Percentiles rank a stretch among this genome's conserved stretches.
Conservation (phyloP, 1,284 basidiomycete species). For the Thecaphora frezii region DNA sequence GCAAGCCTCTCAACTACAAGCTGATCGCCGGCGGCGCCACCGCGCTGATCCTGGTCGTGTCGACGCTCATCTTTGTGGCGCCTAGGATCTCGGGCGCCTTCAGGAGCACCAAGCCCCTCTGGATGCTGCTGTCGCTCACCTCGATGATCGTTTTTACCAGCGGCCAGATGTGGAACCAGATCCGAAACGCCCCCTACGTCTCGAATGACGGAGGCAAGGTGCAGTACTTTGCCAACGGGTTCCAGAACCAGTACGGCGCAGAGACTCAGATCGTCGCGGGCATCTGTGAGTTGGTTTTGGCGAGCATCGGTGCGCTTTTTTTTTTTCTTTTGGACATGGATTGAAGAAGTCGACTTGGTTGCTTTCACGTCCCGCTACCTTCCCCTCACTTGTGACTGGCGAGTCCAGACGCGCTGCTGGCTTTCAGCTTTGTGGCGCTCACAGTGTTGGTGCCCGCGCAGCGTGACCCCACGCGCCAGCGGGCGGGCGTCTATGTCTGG, state of each 20-base stretch:
- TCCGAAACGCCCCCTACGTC: constrained; percentile 77
- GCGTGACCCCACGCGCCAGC: constrained; percentile 72
- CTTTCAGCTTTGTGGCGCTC: constrained; percentile 79
- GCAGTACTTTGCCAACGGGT: constrained; percentile 83
- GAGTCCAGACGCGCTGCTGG: constrained; percentile 75
- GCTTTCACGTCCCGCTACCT: not conserved
- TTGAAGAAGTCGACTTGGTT: not conserved
- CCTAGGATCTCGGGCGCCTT: constrained; percentile 20
- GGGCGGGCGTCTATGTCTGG: constrained; percentile 87
- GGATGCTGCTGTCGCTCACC: constrained; percentile 36
- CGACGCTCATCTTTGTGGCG: constrained; percentile 20
- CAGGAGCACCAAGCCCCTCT: constrained; percentile 20
- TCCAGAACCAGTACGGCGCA: constrained; percentile 85
- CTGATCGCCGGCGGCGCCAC: constrained; percentile 20
- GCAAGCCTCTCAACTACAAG: constrained; percentile 35
- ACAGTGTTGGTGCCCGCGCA: constrained; percentile 79
- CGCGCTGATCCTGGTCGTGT: constrained; percentile 10
- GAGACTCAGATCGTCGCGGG: constrained; percentile 85
- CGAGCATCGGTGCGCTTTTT: not conserved
- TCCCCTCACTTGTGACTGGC: not conserved
- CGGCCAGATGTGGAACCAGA: constrained; percentile 90
- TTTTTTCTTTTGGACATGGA: not conserved
- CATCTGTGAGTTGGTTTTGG: constrained; percentile 70
- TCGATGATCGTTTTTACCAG: constrained; percentile 55
- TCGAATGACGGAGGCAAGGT: constrained; percentile 64